Evolutionary conservation across 345 rosid genomes (phyloP), one percentile per base, ranked within the genome.

Genomic region (Aquilaria yunnanensis): DNA sequence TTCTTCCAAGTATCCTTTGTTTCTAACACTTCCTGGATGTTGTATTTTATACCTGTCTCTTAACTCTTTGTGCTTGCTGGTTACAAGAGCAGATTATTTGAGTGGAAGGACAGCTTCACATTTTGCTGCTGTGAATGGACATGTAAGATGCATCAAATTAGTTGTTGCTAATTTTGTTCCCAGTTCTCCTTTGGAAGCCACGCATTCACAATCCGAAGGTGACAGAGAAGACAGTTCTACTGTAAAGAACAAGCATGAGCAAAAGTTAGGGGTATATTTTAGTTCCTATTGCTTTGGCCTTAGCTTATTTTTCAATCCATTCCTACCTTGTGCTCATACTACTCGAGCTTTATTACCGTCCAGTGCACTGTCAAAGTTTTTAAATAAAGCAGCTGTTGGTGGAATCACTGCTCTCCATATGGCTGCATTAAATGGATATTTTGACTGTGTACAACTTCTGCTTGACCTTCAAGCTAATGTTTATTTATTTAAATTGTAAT

Each of bases 341-440:
- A n/a, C n/a, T n/a, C n/a, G n/a, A n/a, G n/a, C n/a, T 60, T 63
- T 60, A 57, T 69, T 71, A 23, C 72, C 9, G 47, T 83, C 88
- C 91, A 94, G 99, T 33, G 81, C 83, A 33, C 78, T 90, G 73
- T 81, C 88, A 62, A 94, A 83, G 84, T 90, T 94, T 80, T 95
- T 90, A 69, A 90, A 94, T 70, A 90, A 87, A 75, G 96, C 93
- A 1, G 99, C 99, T 72, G 97, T 90, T 43, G 99, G 96, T 66
- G 99, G 99, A 61, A 88, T 90, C n/a, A n/a, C n/a, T n/a, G n/a
- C n/a, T n/a, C n/a, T n/a, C n/a, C n/a, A n/a, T n/a, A n/a, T n/a
- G n/a, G 93, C 95, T 67, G 96, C 97, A 60, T 80, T 94, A 79
- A 86, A 90, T 73, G 99, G 99, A 43, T 83, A 88, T 65, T 88